Evolutionary conservation across 805 yeast species (phyloP).

Genomic region (Scheffersomyces lignosus): DNA sequence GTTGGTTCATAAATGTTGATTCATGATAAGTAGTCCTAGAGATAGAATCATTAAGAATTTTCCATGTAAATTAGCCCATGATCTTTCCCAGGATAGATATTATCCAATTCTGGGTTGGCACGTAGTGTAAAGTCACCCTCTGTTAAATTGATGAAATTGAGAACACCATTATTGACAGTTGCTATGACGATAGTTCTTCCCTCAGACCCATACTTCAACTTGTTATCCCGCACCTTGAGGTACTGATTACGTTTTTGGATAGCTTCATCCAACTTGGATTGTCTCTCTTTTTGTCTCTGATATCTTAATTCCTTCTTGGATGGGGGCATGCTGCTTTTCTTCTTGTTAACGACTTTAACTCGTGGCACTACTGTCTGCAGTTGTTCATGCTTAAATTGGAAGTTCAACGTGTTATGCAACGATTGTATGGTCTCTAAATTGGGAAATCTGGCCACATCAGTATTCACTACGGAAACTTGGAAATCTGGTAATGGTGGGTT

Average conservation of each 20-base stretch:
- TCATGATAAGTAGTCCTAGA: too few relatives aligned
- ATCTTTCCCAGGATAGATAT: conserved; percentile 11
- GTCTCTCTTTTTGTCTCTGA: conserved; percentile 25
- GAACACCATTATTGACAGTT: conserved; percentile 70
- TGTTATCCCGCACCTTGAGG: conserved; percentile 30
- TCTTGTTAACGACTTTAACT: conserved; percentile 4
- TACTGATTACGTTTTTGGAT: conserved; percentile 27
- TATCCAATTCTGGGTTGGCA: conserved; percentile 13
- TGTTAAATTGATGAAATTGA: conserved; percentile 59
- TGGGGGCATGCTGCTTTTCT: conserved; percentile 16
- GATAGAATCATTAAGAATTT: too few relatives aligned
- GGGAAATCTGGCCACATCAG: conserved; percentile 47
- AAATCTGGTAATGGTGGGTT: conserved; percentile 74
- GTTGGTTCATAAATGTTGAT: conserved; percentile 1
- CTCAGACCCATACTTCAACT: conserved; percentile 52
- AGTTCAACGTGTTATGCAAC: conserved; percentile 21
- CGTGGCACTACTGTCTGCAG: not conserved
- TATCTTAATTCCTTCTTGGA: conserved; percentile 26
- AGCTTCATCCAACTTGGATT: conserved; percentile 20
- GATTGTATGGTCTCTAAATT: conserved; percentile 39
- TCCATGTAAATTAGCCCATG: conserved; percentile 18
- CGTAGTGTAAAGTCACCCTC: conserved; percentile 49
- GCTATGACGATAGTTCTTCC: conserved; percentile 60
- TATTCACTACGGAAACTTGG: conserved; percentile 61
- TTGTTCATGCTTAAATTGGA: conserved; percentile 3